A percentile compares a stretch with the other conserved stretches of the same genome.
Evolutionary conservation across 345 rosid genomes (phyloP).

Genomic region (Erodium maritimum): DNA sequence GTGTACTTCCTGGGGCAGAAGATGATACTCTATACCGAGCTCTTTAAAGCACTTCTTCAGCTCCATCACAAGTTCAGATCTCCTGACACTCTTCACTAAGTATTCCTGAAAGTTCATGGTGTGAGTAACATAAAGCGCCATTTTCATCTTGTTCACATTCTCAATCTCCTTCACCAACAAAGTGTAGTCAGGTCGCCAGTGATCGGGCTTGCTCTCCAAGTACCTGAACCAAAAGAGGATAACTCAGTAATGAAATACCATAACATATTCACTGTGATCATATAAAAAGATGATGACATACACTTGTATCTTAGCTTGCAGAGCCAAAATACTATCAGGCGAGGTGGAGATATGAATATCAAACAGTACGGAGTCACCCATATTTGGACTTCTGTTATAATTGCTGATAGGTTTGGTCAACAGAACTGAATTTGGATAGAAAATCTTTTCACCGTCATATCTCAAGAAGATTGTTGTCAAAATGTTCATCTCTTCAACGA

Average conservation of each 20-base stretch:
- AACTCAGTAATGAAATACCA: too few relatives aligned
- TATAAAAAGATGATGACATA: too few relatives aligned
- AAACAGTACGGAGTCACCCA: conserved; percentile 25
- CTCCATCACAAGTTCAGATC: conserved; percentile 42
- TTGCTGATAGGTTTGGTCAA: conserved; percentile 23
- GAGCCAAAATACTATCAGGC: conserved; percentile 12
- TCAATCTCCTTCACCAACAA: conserved; percentile 50
- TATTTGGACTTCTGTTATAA: conserved; percentile 29
- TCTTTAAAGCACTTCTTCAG: conserved; percentile 48
- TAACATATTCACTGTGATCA: too few relatives aligned
- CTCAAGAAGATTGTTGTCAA: conserved; percentile 25
- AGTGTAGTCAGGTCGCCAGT: conserved; percentile 40
- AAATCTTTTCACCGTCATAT: conserved; percentile 19
- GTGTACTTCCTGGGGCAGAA: conserved; percentile 43
- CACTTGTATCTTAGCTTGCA: conserved; percentile 20
- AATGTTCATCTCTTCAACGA: conserved; percentile 30
- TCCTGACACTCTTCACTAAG: conserved; percentile 31
- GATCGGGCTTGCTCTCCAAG: conserved; percentile 50
- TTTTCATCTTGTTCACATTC: conserved; percentile 57
- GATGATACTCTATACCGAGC: conserved; percentile 39
- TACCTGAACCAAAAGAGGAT: conserved; percentile 20
- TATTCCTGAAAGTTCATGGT: conserved; percentile 41
- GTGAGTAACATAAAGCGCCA: conserved; percentile 42
- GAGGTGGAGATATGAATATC: conserved; percentile 20
- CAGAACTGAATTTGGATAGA: conserved; percentile 17